A percentile compares a stretch with the other conserved stretches of the same genome.
phyloP scores from a whole-genome alignment of 2,329 filamentous ascomycete genomes.

The Pezicula neosporulosa region DNA sequence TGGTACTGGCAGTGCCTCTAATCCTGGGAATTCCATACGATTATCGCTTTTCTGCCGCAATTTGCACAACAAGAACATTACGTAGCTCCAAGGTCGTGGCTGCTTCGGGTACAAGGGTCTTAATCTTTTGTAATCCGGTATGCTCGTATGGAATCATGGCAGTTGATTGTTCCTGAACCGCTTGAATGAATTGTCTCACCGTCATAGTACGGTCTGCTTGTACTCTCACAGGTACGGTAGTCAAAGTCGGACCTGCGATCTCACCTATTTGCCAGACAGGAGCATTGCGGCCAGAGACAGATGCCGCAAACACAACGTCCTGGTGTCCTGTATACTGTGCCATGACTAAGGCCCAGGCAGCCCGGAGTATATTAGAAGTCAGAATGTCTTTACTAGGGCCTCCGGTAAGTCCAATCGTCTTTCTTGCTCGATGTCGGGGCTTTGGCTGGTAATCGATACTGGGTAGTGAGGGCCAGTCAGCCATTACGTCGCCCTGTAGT shows the following conservation, averaged over 20 bases:
- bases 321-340: constrained; percentile 34
- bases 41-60: constrained; percentile 5
- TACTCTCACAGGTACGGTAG: constrained; percentile 37
- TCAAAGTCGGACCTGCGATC: constrained; percentile 39
- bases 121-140: constrained; percentile 24
- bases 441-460: constrained; percentile 6
- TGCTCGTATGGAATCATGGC: constrained; percentile 50
- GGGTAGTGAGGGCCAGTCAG: constrained; percentile 7
- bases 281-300: constrained; percentile 37
- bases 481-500: constrained; percentile 2
- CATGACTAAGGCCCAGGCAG: constrained; percentile 36
- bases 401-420: neutral
- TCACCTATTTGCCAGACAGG: constrained; percentile 33
- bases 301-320: constrained; percentile 37
- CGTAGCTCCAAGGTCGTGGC: constrained; percentile 15
- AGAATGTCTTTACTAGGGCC: constrained; percentile 25
- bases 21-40: neutral
- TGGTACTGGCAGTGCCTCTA: neutral
- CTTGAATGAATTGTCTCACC: constrained; percentile 38
- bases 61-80: constrained; percentile 18
- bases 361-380: constrained; percentile 10
- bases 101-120: constrained; percentile 8
- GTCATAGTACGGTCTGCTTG: constrained; percentile 25
- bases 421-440: constrained; percentile 1
- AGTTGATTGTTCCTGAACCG: constrained; percentile 41